Evolutionary conservation across 768 basidiomycete species (phyloP).

Genomic region (Rhodotorula babjevae): DNA sequence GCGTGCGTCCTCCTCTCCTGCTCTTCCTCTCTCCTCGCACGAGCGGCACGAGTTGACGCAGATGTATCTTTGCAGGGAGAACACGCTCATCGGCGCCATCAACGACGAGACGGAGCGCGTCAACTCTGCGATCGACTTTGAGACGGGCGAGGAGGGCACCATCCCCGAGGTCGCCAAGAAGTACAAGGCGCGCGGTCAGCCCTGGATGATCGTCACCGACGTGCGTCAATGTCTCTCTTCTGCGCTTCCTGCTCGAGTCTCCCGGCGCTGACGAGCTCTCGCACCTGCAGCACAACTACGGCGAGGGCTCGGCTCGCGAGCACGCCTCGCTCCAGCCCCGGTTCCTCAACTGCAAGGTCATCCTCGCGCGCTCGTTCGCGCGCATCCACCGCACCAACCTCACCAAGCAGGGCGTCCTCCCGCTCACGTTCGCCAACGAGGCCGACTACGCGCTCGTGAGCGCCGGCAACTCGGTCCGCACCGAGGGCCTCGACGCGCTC

Average conservation of each 20-base stretch:
- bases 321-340: constrained; percentile 96
- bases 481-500: constrained; percentile 70
- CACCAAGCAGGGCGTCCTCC: constrained; percentile 95
- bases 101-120: constrained; percentile 94
- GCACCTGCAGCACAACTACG: constrained; percentile 63
- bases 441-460: constrained; percentile 77
- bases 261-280: background rate
- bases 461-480: constrained; percentile 71
- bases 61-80: constrained; percentile 18
- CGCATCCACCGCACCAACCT: constrained; percentile 69
- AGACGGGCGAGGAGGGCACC: constrained; percentile 62
- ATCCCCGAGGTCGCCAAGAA: constrained; percentile 87
- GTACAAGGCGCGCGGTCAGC: constrained; percentile 73
- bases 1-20: constrained; percentile 7
- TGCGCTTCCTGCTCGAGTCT: background rate
- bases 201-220: constrained; percentile 94
- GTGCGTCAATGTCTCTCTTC: constrained; percentile 42
- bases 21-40: background rate
- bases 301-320: constrained; percentile 95
- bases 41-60: no score
- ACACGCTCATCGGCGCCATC: constrained; percentile 41
- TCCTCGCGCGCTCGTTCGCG: constrained; percentile 75
- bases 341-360: constrained; percentile 48
- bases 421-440: constrained; percentile 87
- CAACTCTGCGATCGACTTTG: constrained; percentile 78